phyloP scores from a whole-genome alignment of 2,329 filamentous ascomycete species.

The Diaporthe helianthi region DNA sequence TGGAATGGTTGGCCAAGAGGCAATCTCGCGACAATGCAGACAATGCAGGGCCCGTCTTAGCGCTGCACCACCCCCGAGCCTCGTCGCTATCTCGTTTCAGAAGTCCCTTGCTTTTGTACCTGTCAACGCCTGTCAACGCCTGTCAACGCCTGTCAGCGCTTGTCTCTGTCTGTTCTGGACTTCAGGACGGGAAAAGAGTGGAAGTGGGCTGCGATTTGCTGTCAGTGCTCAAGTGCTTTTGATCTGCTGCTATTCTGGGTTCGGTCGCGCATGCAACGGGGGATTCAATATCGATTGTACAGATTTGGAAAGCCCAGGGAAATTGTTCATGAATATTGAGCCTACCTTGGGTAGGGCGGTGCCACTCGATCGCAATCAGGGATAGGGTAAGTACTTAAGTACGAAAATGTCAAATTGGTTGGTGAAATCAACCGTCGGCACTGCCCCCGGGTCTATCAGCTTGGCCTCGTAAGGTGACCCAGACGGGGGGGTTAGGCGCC shows the following conservation, averaged over 20 bases:
- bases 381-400: background rate
- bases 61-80: conserved; percentile 4
- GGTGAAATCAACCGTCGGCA: background rate
- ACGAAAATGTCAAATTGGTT: background rate
- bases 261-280: too few species aligned
- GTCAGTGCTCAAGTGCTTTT: background rate
- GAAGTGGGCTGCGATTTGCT: background rate
- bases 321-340: background rate
- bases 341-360: conserved; percentile 2
- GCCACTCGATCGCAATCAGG: background rate
- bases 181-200: background rate
- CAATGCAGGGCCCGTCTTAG: conserved; percentile 10
- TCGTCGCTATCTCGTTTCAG: conserved; percentile 7
- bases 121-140: background rate
- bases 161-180: background rate
- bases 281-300: background rate
- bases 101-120: background rate
- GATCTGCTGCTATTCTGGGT: background rate
- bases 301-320: background rate
- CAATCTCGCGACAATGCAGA: conserved; percentile 20
- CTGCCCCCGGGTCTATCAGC: conserved; percentile 4
- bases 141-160: background rate
- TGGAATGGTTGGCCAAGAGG: conserved; percentile 20
- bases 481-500: too few species aligned
- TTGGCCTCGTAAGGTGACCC: conserved; percentile 8